Conservation (phyloP, 306 rosid genomes). For the Fragaria nilgerrensis region DNA sequence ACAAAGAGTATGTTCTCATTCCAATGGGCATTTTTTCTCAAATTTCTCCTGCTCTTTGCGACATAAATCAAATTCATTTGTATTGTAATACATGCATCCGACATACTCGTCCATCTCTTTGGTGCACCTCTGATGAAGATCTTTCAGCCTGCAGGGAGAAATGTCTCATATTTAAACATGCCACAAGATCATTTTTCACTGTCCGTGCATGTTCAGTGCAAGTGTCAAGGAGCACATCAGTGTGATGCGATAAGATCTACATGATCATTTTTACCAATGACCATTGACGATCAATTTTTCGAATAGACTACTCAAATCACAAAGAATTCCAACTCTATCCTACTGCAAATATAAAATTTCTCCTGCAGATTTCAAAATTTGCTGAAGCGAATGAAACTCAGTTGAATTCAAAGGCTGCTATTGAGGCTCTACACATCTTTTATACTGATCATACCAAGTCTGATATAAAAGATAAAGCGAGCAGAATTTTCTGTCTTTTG, state of each 20-base stretch:
- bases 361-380: not conserved
- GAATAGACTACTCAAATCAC: not conserved
- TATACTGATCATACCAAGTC: not conserved
- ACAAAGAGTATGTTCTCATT: conserved; percentile 39
- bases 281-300: not conserved
- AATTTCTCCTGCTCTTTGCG: conserved; percentile 91
- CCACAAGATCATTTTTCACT: not conserved
- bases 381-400: not conserved
- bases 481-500: not conserved
- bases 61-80: conserved; percentile 90
- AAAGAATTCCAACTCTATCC: not conserved
- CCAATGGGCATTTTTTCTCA: conserved; percentile 75
- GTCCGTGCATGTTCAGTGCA: not conserved
- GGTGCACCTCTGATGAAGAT: conserved; percentile 86
- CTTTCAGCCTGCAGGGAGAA: conserved; percentile 70
- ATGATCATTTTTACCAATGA: not conserved
- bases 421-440: not conserved
- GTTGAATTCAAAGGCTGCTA: not conserved
- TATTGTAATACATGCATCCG: conserved; percentile 93
- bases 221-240: not conserved
- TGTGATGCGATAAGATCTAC: not conserved
- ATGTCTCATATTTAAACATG: conserved; percentile 9
- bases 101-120: conserved; percentile 88
- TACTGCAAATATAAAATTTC: not conserved
- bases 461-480: not conserved